These are phyloP conservation scores for Jamesozyma piceae DNA, from an alignment of 805 yeast genomes.

Conservation along the genomic window DNA sequence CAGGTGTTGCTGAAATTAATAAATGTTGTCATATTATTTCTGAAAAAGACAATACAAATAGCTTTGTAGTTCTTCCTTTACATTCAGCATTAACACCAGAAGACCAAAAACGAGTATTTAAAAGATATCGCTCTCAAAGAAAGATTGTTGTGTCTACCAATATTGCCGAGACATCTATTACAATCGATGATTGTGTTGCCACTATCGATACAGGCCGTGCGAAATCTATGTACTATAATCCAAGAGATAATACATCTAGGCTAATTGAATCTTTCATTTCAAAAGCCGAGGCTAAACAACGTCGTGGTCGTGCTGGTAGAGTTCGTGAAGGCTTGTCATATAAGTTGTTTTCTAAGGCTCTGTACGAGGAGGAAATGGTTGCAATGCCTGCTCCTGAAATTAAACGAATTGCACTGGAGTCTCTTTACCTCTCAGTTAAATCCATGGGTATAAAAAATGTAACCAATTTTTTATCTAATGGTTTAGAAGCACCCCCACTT, in stretches of 20 bases:
- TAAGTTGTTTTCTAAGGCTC: conserved; percentile 60
- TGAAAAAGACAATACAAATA: conserved; percentile 7
- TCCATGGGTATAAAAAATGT: conserved; percentile 80
- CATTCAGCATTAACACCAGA: conserved; percentile 80
- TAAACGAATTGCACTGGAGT: conserved; percentile 72
- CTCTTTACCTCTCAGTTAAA: conserved; percentile 72
- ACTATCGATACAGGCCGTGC: conserved; percentile 85
- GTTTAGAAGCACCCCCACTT: conserved; percentile 71
- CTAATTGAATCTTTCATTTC: conserved; percentile 82
- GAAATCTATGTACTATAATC: conserved; percentile 65
- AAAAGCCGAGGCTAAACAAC: conserved; percentile 76
- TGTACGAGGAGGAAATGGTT: conserved; percentile 49
- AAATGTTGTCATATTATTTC: conserved; percentile 36
- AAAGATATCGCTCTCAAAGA: conserved; percentile 45
- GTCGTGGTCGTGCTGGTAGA: conserved; percentile 99
- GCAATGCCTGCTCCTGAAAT: conserved; percentile 84
- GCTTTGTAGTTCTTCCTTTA: conserved; percentile 53
- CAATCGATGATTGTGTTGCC: conserved; percentile 89
- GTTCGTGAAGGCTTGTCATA: conserved; percentile 74
- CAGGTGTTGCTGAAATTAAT: conserved; percentile 84
- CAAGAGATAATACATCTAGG: conserved; percentile 56
- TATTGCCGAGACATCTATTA: conserved; percentile 94
- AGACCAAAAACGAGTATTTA: conserved; percentile 75
- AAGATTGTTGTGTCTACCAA: conserved; percentile 86
- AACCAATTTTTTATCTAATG: conserved; percentile 54